Evolutionary conservation across 257 asterid species (phyloP).

Genomic region (Solanum medicagineum): DNA sequence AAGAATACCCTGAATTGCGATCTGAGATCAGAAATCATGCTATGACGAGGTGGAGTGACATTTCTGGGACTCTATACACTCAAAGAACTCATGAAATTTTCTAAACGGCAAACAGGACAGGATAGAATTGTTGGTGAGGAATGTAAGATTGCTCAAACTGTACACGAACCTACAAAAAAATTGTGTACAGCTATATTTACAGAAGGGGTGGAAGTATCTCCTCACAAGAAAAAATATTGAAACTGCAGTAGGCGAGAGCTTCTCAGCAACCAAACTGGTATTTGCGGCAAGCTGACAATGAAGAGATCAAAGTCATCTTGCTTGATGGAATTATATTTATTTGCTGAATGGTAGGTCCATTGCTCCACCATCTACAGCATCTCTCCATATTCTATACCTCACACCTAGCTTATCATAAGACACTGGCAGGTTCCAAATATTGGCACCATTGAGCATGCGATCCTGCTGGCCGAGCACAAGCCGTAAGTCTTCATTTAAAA

Average conservation of each 20-base stretch:
- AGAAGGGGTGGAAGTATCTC: not conserved
- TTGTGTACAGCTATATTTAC: not conserved
- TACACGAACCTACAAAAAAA: not conserved
- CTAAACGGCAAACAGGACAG: not conserved
- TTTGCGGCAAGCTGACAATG: not conserved
- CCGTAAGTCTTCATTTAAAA: slow-evolving; percentile 72
- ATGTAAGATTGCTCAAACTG: not conserved
- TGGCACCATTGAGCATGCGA: slow-evolving; percentile 60
- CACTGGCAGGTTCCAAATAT: slow-evolving; percentile 74
- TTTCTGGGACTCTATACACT: not conserved
- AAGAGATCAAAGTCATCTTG: not conserved
- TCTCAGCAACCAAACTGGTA: not conserved
- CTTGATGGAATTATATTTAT: slow-evolving; percentile 3
- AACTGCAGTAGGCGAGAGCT: not conserved
- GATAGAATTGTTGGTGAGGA: not conserved
- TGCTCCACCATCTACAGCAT: slow-evolving; percentile 54
- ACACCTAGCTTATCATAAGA: slow-evolving; percentile 79
- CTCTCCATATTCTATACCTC: slow-evolving; percentile 77
- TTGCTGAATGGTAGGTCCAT: slow-evolving; percentile 25
- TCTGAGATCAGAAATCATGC: not conserved
- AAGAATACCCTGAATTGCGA: not conserved
- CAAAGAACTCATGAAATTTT: not conserved
- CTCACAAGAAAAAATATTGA: not conserved
- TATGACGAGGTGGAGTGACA: not conserved
- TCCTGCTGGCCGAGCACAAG: slow-evolving; percentile 80